Evolutionary conservation across 2,329 filamentous ascomycete genomes (phyloP), one percentile per base, ranked within the genome.

Genomic region (Aciculosporium take): DNA sequence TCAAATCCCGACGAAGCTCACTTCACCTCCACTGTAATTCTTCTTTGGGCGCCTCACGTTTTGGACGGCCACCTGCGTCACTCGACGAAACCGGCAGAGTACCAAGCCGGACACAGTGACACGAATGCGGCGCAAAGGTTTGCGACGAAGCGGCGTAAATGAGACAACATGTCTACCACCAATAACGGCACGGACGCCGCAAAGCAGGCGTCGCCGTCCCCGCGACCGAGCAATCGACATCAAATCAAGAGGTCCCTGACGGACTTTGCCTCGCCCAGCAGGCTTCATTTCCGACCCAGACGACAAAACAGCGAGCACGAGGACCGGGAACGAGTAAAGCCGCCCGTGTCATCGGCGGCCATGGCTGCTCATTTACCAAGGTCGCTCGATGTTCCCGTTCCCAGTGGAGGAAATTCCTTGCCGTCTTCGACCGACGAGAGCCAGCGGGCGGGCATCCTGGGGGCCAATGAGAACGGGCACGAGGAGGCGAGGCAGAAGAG

Each of bases 171-270:
- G 49, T 37, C 45, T 32, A 46, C 41, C 36, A 43, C 46, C 20
- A 25, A 37, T 34, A 32, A 28, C 17, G 38, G 38, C 28, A 20
- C 31, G 32, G 42, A 40, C n/a, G 38, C 28, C n/a, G 17, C 21
- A n/a, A 20, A 38, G 27, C 44, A 37, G 27, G 2, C 37, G 10
- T 29, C 31, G 31, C 25, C 33, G 13, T 34, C 48, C 20, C 33
- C 46, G 23, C 52, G 51, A 40, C 47, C 52, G 21, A 51, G 50
- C 53, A 49, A 53, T 56, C 66, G 66, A 44, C 73, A 74, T 49
- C 70, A 72, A 49, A 62, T 75, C 45, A 69, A 65, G 45, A 67
- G 71, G 27, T 78, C 75, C 36, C 65, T 76, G 44, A 68, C 67
- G 34, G 72, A 76, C 48, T 50, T 74, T 39, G 62, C 70, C 20